Evolutionary conservation across 306 rosid genomes (phyloP).

Genomic region (Betula pendula): DNA sequence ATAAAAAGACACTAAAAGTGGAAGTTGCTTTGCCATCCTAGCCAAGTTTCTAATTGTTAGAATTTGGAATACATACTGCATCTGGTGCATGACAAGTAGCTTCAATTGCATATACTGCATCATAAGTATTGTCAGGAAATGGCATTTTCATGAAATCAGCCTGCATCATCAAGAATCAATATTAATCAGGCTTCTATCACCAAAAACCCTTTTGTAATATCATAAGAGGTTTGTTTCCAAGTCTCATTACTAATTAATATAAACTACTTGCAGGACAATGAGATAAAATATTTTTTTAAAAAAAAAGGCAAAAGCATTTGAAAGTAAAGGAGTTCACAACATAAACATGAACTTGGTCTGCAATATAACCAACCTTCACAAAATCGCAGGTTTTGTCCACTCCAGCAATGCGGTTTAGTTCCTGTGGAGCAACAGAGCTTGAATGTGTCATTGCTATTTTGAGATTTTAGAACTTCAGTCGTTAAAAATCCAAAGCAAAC

Average conservation of each 20-base stretch:
- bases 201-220: not conserved
- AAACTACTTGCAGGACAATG: not conserved
- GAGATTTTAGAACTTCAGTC: not conserved
- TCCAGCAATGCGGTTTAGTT: slow-evolving; percentile 60
- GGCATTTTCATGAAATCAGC: slow-evolving; percentile 99
- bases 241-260: not conserved
- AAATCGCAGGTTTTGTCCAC: slow-evolving; percentile 72
- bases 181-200: slow-evolving; percentile 6
- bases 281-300: too few relatives aligned
- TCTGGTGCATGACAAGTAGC: slow-evolving; percentile 99
- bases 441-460: slow-evolving; percentile 11
- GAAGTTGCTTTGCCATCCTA: not conserved
- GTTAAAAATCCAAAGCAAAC: not conserved
- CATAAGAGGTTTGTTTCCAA: not conserved
- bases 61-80: slow-evolving; percentile 50
- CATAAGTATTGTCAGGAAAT: slow-evolving; percentile 72
- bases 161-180: slow-evolving; percentile 47
- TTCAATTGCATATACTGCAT: slow-evolving; percentile 97
- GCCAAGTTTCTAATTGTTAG: not conserved
- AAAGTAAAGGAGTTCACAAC: slow-evolving; percentile 9
- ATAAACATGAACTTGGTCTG: slow-evolving; percentile 22
- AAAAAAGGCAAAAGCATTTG: slow-evolving; percentile 10
- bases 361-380: slow-evolving; percentile 64
- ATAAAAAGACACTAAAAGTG: slow-evolving; percentile 2
- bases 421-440: slow-evolving; percentile 43